Evolutionary conservation across 768 basidiomycete species (phyloP).

Genomic region (Termitomyces sp.): DNA sequence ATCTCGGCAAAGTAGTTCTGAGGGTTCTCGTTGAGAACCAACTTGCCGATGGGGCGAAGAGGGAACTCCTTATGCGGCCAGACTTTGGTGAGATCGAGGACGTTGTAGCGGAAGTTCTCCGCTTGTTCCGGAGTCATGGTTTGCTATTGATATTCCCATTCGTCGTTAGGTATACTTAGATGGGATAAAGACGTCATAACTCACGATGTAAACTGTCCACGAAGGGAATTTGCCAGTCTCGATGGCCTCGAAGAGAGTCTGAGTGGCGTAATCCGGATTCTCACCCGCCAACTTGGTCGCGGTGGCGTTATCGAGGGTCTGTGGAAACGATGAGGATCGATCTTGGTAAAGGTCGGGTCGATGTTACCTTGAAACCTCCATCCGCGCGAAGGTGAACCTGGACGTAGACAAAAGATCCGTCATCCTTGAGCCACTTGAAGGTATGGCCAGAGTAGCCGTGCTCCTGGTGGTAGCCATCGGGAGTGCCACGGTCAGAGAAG

Average conservation of each 20-base stretch:
- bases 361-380: slow-evolving; percentile 70
- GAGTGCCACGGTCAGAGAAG: slow-evolving; percentile 93
- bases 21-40: slow-evolving; percentile 73
- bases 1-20: slow-evolving; percentile 94
- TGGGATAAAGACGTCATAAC: slow-evolving; percentile 17
- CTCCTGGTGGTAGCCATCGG: slow-evolving; percentile 79
- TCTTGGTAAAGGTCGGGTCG: background rate
- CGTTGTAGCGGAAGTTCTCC: slow-evolving; percentile 84
- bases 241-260: slow-evolving; percentile 77
- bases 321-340: slow-evolving; percentile 14
- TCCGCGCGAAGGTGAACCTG: slow-evolving; percentile 81
- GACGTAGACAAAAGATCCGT: slow-evolving; percentile 81
- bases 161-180: background rate
- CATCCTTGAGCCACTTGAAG: slow-evolving; percentile 79
- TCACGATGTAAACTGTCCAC: slow-evolving; percentile 83
- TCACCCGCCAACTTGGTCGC: slow-evolving; percentile 63
- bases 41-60: slow-evolving; percentile 81
- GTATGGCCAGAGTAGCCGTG: slow-evolving; percentile 96
- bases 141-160: slow-evolving; percentile 44
- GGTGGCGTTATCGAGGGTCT: slow-evolving; percentile 67
- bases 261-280: slow-evolving; percentile 82
- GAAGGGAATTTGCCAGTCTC: slow-evolving; percentile 74
- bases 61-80: slow-evolving; percentile 89
- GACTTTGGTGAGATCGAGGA: slow-evolving; percentile 87
- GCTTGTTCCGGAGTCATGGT: slow-evolving; percentile 92